These are phyloP conservation scores for Fusarium neocosmosporiellum DNA, from an alignment of 2,329 filamentous ascomycete species.

Conservation along the genomic window DNA sequence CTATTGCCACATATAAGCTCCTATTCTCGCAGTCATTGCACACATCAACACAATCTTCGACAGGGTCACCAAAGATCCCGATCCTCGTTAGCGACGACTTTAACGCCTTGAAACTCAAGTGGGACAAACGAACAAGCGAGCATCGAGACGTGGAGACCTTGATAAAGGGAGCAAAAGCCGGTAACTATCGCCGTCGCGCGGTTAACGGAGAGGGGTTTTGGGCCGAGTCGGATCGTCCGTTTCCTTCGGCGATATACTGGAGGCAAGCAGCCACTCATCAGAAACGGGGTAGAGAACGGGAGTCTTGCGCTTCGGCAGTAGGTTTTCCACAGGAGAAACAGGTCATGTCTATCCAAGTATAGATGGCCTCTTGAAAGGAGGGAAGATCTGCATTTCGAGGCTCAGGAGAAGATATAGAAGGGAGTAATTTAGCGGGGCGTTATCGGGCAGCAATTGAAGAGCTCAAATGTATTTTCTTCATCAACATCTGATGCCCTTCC, in stretches of 20 bases:
- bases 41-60: background rate
- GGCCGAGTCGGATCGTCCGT: slow-evolving; percentile 29
- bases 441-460: background rate
- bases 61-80: slow-evolving; percentile 7
- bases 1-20: slow-evolving; percentile 35
- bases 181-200: slow-evolving; percentile 33
- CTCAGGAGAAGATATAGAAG: background rate
- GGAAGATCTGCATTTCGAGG: background rate
- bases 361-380: background rate
- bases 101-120: slow-evolving; percentile 39
- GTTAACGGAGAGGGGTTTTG: slow-evolving; percentile 39
- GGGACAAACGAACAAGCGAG: slow-evolving; percentile 39
- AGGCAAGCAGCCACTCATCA: slow-evolving; percentile 9
- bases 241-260: slow-evolving; percentile 41
- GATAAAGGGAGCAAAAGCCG: slow-evolving; percentile 23
- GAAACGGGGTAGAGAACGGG: background rate
- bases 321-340: background rate
- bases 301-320: background rate
- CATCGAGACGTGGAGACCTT: slow-evolving; percentile 36
- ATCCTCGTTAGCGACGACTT: slow-evolving; percentile 40
- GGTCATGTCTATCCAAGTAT: background rate
- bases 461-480: too few species aligned
- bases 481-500: too few species aligned
- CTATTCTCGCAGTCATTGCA: slow-evolving; percentile 12
- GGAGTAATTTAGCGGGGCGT: background rate